phyloP scores from a whole-genome alignment of 208 protist genomes.

The Trypanosoma congolense region DNA sequence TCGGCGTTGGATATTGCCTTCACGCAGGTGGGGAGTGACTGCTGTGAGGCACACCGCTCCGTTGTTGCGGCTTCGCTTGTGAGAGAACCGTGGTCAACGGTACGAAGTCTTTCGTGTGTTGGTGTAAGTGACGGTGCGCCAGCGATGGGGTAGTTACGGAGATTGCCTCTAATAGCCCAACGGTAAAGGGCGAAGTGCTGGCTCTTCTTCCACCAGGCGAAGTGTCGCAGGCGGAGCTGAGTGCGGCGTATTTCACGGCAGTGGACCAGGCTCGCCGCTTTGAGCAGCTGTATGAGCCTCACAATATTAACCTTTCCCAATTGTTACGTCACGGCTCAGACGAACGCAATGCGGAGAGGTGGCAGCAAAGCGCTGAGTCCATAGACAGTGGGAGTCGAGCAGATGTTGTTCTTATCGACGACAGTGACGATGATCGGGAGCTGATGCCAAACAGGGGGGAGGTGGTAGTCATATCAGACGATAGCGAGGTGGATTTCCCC shows the following conservation, averaged over 20 bases:
- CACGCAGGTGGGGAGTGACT: constrained; percentile 23
- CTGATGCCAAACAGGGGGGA: neutral
- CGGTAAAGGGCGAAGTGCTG: constrained; percentile 18
- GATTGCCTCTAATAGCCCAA: constrained; percentile 1
- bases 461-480: constrained; percentile 7
- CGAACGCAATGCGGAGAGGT: neutral
- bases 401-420: constrained; percentile 19
- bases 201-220: constrained; percentile 13
- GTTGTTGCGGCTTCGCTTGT: constrained; percentile 7
- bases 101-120: constrained; percentile 5
- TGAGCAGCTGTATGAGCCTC: constrained; percentile 8
- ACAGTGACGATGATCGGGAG: constrained; percentile 9
- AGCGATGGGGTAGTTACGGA: constrained; percentile 2
- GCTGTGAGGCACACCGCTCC: constrained; percentile 10
- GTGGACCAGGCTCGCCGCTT: constrained; percentile 32
- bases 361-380: neutral
- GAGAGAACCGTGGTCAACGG: constrained; percentile 6
- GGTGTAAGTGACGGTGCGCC: neutral
- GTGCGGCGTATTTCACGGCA: constrained; percentile 40
- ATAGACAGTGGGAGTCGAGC: neutral
- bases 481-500: neutral
- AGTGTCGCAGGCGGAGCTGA: constrained; percentile 7
- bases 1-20: constrained; percentile 25
- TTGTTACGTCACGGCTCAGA: neutral
- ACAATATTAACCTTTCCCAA: neutral